phyloP scores from a whole-genome alignment of 345 rosid species.

The Odontarrhena argentea region DNA sequence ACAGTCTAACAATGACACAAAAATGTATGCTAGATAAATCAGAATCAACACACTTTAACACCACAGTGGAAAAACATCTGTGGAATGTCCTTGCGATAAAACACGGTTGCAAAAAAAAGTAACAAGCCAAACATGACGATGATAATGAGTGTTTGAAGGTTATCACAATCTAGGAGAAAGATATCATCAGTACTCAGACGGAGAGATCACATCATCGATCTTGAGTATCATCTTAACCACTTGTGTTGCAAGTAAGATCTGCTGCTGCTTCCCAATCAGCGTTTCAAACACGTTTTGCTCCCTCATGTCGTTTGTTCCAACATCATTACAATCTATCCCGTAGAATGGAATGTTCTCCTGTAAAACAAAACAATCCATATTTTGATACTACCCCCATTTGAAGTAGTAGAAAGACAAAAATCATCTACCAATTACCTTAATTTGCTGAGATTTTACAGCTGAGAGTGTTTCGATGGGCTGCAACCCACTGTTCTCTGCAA shows the following conservation, averaged over 20 bases:
- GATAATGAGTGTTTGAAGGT: slow-evolving; percentile 9
- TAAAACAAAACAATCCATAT: neutral
- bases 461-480: slow-evolving; percentile 75
- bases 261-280: slow-evolving; percentile 97
- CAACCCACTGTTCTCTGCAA: slow-evolving; percentile 65
- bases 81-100: slow-evolving; percentile 2
- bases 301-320: slow-evolving; percentile 92
- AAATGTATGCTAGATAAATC: slow-evolving; percentile 5
- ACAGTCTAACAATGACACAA: neutral
- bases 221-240: slow-evolving; percentile 97
- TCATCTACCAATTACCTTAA: slow-evolving; percentile 56
- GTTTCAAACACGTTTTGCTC: slow-evolving; percentile 92
- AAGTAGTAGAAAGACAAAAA: neutral
- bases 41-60: slow-evolving; percentile 13
- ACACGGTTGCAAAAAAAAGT: neutral
- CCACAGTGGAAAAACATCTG: slow-evolving; percentile 2
- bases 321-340: slow-evolving; percentile 95
- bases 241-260: slow-evolving; percentile 94
- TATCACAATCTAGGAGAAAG: neutral
- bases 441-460: slow-evolving; percentile 90
- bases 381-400: too few relatives aligned
- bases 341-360: slow-evolving; percentile 83
- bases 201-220: slow-evolving; percentile 94
- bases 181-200: neutral
- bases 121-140: slow-evolving; percentile 9